phyloP scores from a whole-genome alignment of 371 early-diverging fungal genomes.

The Mucor velutinosus region DNA sequence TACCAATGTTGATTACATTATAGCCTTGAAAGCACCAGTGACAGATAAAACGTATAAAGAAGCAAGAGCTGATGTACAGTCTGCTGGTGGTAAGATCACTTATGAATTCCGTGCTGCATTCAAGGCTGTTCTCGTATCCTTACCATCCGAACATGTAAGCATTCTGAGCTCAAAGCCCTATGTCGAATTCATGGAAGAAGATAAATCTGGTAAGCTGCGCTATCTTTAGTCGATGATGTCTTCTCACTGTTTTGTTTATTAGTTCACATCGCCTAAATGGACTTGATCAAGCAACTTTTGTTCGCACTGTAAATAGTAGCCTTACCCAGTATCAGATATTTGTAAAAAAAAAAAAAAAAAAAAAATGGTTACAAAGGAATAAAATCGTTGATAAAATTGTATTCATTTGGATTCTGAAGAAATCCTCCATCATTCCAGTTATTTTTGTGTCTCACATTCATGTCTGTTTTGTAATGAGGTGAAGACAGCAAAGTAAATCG shows the following conservation, averaged over 20 bases:
- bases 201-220: slow-evolving; percentile 23
- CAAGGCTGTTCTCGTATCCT: slow-evolving; percentile 21
- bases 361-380: neutral
- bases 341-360: neutral
- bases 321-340: neutral
- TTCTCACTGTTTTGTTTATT: neutral
- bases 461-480: too few species aligned
- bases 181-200: slow-evolving; percentile 31
- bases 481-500: too few species aligned
- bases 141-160: slow-evolving; percentile 21
- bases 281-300: neutral
- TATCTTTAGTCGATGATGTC: neutral
- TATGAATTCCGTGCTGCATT: slow-evolving; percentile 23
- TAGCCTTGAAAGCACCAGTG: slow-evolving; percentile 24
- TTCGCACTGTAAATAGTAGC: neutral
- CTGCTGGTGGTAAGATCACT: slow-evolving; percentile 22
- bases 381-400: too few species aligned
- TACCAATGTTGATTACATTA: slow-evolving; percentile 19
- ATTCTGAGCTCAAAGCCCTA: slow-evolving; percentile 18
- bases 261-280: neutral
- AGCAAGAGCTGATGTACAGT: slow-evolving; percentile 24
- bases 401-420: too few species aligned
- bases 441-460: too few species aligned
- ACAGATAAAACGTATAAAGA: slow-evolving; percentile 14
- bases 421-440: too few species aligned